Conservation (phyloP, 2,329 filamentous ascomycete genomes). For the Paraphoma chrysanthemicola region DNA sequence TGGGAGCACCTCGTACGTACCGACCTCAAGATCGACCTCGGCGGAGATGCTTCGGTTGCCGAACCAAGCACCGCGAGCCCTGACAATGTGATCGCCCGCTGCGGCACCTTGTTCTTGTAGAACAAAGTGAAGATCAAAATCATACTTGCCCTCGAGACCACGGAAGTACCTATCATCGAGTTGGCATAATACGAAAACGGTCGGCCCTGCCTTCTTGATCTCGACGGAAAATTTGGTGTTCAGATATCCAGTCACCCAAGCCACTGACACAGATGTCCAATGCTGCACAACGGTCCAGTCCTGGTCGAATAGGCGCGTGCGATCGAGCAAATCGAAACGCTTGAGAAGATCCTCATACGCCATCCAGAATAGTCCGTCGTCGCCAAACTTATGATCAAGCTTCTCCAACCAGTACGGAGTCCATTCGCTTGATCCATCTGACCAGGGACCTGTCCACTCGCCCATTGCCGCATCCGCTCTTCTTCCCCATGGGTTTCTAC, state of each 20-base stretch:
- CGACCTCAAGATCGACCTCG: slow-evolving; percentile 75
- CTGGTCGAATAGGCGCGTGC: slow-evolving; percentile 64
- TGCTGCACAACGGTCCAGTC: slow-evolving; percentile 67
- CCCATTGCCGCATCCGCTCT: slow-evolving; percentile 47
- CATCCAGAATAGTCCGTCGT: slow-evolving; percentile 73
- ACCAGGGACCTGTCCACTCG: slow-evolving; percentile 83
- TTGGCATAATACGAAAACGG: slow-evolving; percentile 65
- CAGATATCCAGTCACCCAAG: slow-evolving; percentile 66
- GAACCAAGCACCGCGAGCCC: slow-evolving; percentile 57
- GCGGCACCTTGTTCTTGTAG: slow-evolving; percentile 58
- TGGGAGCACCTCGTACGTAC: slow-evolving; percentile 75
- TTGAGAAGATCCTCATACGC: slow-evolving; percentile 64
- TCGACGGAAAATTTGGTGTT: slow-evolving; percentile 66
- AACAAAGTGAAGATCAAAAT: slow-evolving; percentile 64
- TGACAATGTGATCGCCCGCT: slow-evolving; percentile 62
- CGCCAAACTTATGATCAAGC: slow-evolving; percentile 74
- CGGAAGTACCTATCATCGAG: slow-evolving; percentile 66
- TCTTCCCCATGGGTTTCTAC: slow-evolving; percentile 80
- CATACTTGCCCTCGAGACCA: slow-evolving; percentile 63
- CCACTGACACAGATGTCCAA: slow-evolving; percentile 65
- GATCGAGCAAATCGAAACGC: slow-evolving; percentile 64
- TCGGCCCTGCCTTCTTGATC: slow-evolving; percentile 58
- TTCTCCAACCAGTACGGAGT: slow-evolving; percentile 77
- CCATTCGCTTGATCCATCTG: slow-evolving; percentile 84
- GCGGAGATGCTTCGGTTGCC: slow-evolving; percentile 78